Base-by-base conservation (phyloP, 345 rosid genomes). In the Lepidium aucheri region DNA sequence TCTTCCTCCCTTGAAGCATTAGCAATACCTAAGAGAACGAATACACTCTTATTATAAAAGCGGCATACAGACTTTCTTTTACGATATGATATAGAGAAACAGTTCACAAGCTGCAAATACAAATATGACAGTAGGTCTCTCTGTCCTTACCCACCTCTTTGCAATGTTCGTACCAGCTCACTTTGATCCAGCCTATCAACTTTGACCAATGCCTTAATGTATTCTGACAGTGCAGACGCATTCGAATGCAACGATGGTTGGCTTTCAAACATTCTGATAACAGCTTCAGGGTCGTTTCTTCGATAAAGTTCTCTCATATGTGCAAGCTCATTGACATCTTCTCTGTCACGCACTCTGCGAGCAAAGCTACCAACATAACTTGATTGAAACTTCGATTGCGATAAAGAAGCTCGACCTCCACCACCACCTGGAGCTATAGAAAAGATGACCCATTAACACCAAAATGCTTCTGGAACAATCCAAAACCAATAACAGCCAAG, bases 281-380 rank as follows among this genome's bases (percentile, higher is more conserved):
- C 86, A 20, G 89, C 87, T 77, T 93, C 97, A 59, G 94, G 92
- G 72, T 93, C n/a, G n/a, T n/a, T n/a, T n/a, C n/a, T n/a, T n/a
- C n/a, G n/a, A n/a, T n/a, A n/a, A n/a, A n/a, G n/a, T n/a, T n/a
- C n/a, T n/a, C n/a, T n/a, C n/a, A n/a, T n/a, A n/a, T n/a, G n/a
- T n/a, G n/a, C n/a, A n/a, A n/a, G n/a, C n/a, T n/a, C 97, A 45
- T 73, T 85, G 20, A 83, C 83, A 63, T 86, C 98, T 59, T 83
- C 89, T 16, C 74, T 72, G 40, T 90, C 98, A 67, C 95, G 96
- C 8, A 80, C 79, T 70, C 85, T 81, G 6, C 96, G 96, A 73
- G 95, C 80, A 53, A 93, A 81, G 70, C 62, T 78, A 45, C 98
- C 94, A 58, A 78, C 87, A 77, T 86, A 90, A 77, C 88, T 86